Evolutionary conservation across 441 rosid genomes (phyloP).

Genomic region (Biscutella auriculata): DNA sequence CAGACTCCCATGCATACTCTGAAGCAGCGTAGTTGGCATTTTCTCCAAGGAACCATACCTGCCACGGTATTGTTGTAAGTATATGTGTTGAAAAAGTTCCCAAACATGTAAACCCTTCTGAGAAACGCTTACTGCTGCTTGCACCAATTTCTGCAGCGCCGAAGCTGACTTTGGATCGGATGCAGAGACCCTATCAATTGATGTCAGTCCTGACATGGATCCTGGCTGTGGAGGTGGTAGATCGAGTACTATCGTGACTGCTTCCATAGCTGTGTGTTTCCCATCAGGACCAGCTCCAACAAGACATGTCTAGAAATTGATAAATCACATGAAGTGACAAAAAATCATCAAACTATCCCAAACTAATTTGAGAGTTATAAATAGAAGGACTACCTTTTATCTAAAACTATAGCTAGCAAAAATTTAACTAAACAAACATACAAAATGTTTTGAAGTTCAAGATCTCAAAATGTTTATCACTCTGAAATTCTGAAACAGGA

Average conservation of each 20-base stretch:
- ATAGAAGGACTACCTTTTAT: neutral
- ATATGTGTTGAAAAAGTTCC: constrained; percentile 3
- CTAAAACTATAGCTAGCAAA: neutral
- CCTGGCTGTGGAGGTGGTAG: constrained; percentile 99
- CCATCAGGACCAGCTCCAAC: constrained; percentile 99
- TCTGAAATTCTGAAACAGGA: neutral
- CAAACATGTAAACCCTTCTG: constrained; percentile 9
- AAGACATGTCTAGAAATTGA: constrained; percentile 72
- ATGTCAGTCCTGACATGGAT: constrained; percentile 79
- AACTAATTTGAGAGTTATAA: neutral
- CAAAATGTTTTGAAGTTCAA: neutral
- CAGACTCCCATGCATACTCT: constrained; percentile 99
- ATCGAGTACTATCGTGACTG: constrained; percentile 98
- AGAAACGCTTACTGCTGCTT: constrained; percentile 81
- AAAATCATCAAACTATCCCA: constrained; percentile 2
- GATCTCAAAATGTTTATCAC: neutral
- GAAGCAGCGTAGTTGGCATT: constrained; percentile 99
- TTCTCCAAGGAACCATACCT: constrained; percentile 99
- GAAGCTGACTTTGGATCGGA: constrained; percentile 98
- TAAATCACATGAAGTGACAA: neutral
- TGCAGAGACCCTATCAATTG: constrained; percentile 87
- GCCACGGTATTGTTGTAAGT: constrained; percentile 2
- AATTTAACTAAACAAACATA: constrained; percentile 4
- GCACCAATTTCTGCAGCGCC: constrained; percentile 94
- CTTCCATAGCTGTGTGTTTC: constrained; percentile 98